Percentiles rank a stretch among this genome's conserved stretches.
These are phyloP conservation scores for Musa balbisiana DNA, from an alignment of 202 grass and related monocot species.

Conservation along the genomic window DNA sequence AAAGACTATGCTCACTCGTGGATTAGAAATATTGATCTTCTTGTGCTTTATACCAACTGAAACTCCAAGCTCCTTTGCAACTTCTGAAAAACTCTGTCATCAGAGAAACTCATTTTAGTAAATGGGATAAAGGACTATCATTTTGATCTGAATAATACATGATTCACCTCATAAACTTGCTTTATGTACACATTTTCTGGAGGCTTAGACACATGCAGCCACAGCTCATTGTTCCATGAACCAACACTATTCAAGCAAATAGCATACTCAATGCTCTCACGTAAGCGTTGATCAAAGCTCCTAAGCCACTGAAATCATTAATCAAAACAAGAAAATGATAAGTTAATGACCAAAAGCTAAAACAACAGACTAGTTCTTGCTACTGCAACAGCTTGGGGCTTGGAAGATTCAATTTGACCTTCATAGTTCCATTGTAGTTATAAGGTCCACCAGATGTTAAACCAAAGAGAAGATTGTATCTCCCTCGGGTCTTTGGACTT, in stretches of 20 bases:
- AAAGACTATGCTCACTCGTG: slow-evolving; percentile 51
- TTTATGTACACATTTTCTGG: slow-evolving; percentile 95
- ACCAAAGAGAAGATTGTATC: slow-evolving; percentile 95
- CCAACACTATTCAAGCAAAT: slow-evolving; percentile 98
- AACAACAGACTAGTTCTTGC: neutral
- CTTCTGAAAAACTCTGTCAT: slow-evolving; percentile 66
- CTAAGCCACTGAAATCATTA: slow-evolving; percentile 72
- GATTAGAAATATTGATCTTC: slow-evolving; percentile 97
- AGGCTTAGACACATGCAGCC: slow-evolving; percentile 96
- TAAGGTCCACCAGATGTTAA: slow-evolving; percentile 96
- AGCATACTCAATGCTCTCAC: slow-evolving; percentile 89
- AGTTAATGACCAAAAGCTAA: neutral
- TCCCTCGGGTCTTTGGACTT: slow-evolving; percentile 84
- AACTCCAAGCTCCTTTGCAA: slow-evolving; percentile 77
- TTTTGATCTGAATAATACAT: neutral
- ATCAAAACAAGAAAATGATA: slow-evolving; percentile 14
- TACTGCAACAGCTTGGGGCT: neutral
- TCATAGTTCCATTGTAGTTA: slow-evolving; percentile 95
- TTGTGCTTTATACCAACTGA: slow-evolving; percentile 89
- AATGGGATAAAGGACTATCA: slow-evolving; percentile 6
- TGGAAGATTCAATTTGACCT: slow-evolving; percentile 32
- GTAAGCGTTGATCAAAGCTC: slow-evolving; percentile 92
- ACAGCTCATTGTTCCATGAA: slow-evolving; percentile 80
- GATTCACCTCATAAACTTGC: slow-evolving; percentile 78
- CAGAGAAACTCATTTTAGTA: slow-evolving; percentile 26